Percentiles rank a stretch among this genome's conserved stretches.
Evolutionary conservation across 2,329 filamentous ascomycete species (phyloP).

Genomic region (Dactylellina sp.): DNA sequence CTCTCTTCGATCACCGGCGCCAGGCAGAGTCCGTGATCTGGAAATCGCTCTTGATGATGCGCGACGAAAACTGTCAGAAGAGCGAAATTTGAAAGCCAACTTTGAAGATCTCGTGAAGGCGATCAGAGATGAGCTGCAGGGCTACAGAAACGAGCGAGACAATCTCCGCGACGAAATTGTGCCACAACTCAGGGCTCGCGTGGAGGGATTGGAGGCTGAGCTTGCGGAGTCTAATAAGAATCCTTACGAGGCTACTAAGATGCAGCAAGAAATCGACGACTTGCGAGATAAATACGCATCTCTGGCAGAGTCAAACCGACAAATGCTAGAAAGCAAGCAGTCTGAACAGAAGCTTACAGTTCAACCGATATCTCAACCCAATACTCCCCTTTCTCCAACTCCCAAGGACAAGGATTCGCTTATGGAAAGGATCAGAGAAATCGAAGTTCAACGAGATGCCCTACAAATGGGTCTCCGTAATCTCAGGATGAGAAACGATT

Average conservation of each 20-base stretch:
- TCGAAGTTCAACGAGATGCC: constrained; percentile 92
- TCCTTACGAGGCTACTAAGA: constrained; percentile 81
- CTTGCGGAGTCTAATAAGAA: constrained; percentile 78
- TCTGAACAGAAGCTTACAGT: constrained; percentile 71
- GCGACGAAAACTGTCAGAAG: constrained; percentile 82
- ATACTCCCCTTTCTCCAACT: constrained; percentile 65
- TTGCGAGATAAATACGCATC: constrained; percentile 76
- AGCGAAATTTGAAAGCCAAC: constrained; percentile 87
- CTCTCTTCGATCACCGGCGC: constrained; percentile 66
- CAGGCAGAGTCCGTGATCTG: constrained; percentile 77
- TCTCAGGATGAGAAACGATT: constrained; percentile 84
- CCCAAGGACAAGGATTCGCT: constrained; percentile 72
- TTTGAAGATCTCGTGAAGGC: constrained; percentile 91
- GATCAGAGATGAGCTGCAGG: constrained; percentile 83
- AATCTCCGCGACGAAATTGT: constrained; percentile 90
- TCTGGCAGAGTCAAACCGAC: constrained; percentile 62
- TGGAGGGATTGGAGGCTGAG: constrained; percentile 82
- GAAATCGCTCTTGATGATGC: constrained; percentile 85
- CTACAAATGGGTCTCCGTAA: constrained; percentile 87
- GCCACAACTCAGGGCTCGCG: constrained; percentile 78
- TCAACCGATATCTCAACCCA: constrained; percentile 67
- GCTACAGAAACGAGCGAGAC: constrained; percentile 86
- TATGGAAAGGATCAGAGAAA: constrained; percentile 85
- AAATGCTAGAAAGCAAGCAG: constrained; percentile 63
- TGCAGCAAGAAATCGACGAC: constrained; percentile 85